Conservation (phyloP, 306 rosid species). For the Pyrus bretschneideri region DNA sequence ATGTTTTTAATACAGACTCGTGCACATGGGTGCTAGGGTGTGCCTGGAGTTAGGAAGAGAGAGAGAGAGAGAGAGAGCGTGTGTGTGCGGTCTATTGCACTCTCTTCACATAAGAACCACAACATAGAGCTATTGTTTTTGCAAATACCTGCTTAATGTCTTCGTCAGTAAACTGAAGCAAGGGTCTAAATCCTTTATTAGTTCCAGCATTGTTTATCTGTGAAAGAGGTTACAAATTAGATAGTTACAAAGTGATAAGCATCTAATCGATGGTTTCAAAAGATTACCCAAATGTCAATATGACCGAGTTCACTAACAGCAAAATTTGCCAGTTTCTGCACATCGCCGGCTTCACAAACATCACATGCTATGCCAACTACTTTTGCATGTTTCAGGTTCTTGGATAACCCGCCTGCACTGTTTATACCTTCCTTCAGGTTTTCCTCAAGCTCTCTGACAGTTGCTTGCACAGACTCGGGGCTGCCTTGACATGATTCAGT, state of each 20-base stretch:
- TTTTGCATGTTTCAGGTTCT: conserved; percentile 54
- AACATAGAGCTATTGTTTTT: background rate
- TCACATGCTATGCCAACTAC: conserved; percentile 82
- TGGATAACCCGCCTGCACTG: conserved; percentile 45
- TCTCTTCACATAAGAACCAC: background rate
- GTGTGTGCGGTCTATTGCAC: background rate
- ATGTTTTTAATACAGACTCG: no score
- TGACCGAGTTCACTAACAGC: conserved; percentile 60
- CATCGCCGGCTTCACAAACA: conserved; percentile 73
- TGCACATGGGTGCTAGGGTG: no score
- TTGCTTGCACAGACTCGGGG: conserved; percentile 60
- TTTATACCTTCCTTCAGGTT: conserved; percentile 65
- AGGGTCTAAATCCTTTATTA: conserved; percentile 89
- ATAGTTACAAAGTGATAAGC: background rate
- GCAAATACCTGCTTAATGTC: conserved; percentile 74
- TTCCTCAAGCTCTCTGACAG: conserved; percentile 79
- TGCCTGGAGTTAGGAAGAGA: no score
- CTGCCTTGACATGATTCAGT: conserved; percentile 50
- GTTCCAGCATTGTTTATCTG: conserved; percentile 94
- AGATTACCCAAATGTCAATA: conserved; percentile 84
- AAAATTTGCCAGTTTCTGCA: conserved; percentile 60
- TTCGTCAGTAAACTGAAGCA: conserved; percentile 84
- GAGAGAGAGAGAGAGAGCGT: no score
- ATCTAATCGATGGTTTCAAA: background rate
- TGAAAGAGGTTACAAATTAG: conserved; percentile 7